Evolutionary conservation across 1,284 basidiomycete genomes (phyloP), one percentile per base, ranked within the genome.

Genomic region (Cryptococcus sp.): DNA sequence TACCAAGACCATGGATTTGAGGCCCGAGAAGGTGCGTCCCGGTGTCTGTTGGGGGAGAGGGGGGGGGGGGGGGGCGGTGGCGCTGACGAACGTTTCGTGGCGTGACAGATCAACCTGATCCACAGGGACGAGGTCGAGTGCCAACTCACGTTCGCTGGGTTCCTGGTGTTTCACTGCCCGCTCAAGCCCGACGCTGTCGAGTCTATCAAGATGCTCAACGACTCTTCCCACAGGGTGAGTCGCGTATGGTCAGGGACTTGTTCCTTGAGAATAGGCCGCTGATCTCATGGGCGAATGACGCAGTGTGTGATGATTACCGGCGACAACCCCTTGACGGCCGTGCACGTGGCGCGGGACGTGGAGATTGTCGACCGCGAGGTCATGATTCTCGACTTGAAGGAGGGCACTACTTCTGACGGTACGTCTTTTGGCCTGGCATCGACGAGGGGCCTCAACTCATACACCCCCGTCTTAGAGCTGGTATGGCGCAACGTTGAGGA

Each of bases 301-400:
- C 39, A 89, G 90, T 96, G 94, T 73, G 82, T 97, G 60, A 97
- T 97, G 93, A 97, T 97, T 63, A 97, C 93, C 46, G 93, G 93
- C 45, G 93, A 97, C 77, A 97, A 97, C 75, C 94, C 93, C 15
- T 79, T 97, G 55, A 97, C 94, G 0, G 93, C 93, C 16, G 86
- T 89, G 1, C 93, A 97, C 73, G 92, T 97, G 44, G 93, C 94
- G 20, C 84, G 84, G 36, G 91, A 94, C 68, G 94, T 97, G 8
- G 93, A 97, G 68, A 97, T 97, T 64, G 87, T 97, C 12, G 93
- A 97, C 71, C 85, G 92, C 36, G 90, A 95, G 11, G 89, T 87
- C 2, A 83, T 96, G 50, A 95, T 97, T 60, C 80, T 97, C 23
- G 94, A 97, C 73, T 71, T 92, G 53, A 86, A 84, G 64, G 93